Base-by-base conservation (phyloP, 2,329 filamentous ascomycete genomes). In the Clarireedia monteithiana region DNA sequence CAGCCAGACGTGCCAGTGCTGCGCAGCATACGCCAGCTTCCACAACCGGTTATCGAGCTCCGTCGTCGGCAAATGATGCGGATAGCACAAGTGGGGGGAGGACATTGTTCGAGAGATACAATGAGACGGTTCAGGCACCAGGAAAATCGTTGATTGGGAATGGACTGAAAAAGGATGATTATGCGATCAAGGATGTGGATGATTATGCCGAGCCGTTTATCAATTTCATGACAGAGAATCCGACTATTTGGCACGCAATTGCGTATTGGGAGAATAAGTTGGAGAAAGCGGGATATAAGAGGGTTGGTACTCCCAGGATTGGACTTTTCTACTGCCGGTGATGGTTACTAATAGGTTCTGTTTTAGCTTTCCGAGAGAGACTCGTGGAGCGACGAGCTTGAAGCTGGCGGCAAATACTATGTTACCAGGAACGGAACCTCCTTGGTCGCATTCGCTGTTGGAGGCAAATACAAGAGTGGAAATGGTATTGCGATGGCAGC, bases 181-280 rank as follows among this genome's bases (percentile, higher is more conserved):
- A 50, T 27, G 51, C 48, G 14, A 52, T 65, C 44, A 66, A 64
- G 26, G 57, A 52, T 14, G 80, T 83, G 4, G 83, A 84, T 66
- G 78, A 77, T 58, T 95, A 91, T 70, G 88, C 89, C 7, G 78
- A 90, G 72, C 89, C 91, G 0, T 96, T 95, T 70, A 86, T 87
- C 69, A 80, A 89, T 52, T 97, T 96, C 69, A 81, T 97, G 75
- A 88, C 84, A 46, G 80, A 88, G 60, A 96, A 96, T 68, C 94
- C 94, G 0, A 97, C 94, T 7, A 82, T 96, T 48, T 99, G 95
- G 71, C 94, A 99, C 67, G 84, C 89, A 1, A 91, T 96, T 27
- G 81, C 84, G 57, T 82, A 89, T 64, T 89, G 96, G 69, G 84
- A 86, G 66, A 76, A 78, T 56, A 85, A 91, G 66, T 79, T 96